A percentile compares a stretch with the other conserved stretches of the same genome.
phyloP scores from a whole-genome alignment of 2,329 filamentous ascomycete species.

The Fusarium sp. region DNA sequence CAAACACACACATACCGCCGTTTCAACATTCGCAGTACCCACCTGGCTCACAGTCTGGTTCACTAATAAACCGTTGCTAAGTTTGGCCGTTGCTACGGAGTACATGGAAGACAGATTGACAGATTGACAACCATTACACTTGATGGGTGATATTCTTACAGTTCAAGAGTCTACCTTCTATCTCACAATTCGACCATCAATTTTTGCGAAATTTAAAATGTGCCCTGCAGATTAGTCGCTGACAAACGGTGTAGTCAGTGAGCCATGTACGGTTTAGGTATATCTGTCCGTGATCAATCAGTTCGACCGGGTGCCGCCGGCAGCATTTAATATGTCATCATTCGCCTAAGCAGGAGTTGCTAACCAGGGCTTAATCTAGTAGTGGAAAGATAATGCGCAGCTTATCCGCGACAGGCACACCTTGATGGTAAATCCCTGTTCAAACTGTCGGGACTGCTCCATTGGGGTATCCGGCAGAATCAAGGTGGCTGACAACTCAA shows the following conservation, averaged over 20 bases:
- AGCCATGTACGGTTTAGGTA: conserved; percentile 44
- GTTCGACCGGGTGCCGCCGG: conserved; percentile 46
- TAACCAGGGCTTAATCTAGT: conserved; percentile 35
- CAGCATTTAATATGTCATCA: conserved; percentile 36
- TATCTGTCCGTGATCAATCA: conserved; percentile 34
- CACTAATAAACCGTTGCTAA: conserved; percentile 1
- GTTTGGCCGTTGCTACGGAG: background rate
- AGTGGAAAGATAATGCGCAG: conserved; percentile 43
- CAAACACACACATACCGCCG: conserved; percentile 29
- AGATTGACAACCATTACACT: background rate
- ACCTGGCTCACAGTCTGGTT: conserved; percentile 15
- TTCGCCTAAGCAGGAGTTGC: conserved; percentile 22
- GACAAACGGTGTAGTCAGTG: conserved; percentile 44
- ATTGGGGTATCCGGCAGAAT: conserved; percentile 46
- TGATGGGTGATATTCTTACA: background rate
- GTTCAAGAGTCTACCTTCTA: background rate
- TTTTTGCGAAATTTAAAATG: conserved; percentile 4
- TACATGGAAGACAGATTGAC: background rate
- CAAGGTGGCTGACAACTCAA: conserved; percentile 33
- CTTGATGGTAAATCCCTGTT: conserved; percentile 46
- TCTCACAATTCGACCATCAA: background rate
- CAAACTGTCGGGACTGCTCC: conserved; percentile 45
- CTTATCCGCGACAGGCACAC: conserved; percentile 38
- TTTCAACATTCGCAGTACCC: conserved; percentile 24
- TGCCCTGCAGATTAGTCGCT: conserved; percentile 28